Conservation (phyloP, 306 rosid species). For the Casuarina glauca region DNA sequence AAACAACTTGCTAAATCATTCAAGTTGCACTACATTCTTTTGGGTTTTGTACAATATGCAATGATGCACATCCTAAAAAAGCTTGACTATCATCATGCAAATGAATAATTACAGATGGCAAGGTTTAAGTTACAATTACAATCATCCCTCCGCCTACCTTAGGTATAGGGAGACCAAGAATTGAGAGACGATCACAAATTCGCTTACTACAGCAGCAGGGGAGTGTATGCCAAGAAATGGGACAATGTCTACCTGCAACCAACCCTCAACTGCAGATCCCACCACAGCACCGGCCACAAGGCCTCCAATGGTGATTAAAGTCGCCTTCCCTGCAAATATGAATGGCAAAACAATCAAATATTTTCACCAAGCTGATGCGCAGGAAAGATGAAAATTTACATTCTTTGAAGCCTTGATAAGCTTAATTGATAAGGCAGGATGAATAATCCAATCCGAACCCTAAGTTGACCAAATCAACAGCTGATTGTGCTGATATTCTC, state of each 20-base stretch:
- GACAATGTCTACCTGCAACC: constrained; percentile 95
- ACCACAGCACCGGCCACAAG: constrained; percentile 89
- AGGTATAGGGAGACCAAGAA: constrained; percentile 88
- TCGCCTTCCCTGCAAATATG: constrained; percentile 84
- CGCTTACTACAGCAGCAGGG: constrained; percentile 92
- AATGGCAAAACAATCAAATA: constrained; percentile 9
- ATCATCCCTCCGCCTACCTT: constrained; percentile 51
- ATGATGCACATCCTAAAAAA: constrained; percentile 57
- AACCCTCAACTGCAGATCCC: constrained; percentile 89
- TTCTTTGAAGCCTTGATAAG: neutral
- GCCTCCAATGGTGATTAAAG: constrained; percentile 85
- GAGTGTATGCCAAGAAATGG: constrained; percentile 93
- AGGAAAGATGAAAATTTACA: neutral
- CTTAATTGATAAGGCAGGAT: neutral
- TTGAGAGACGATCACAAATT: constrained; percentile 82
- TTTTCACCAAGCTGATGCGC: neutral
- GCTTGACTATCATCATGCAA: constrained; percentile 54
- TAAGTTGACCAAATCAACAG: neutral
- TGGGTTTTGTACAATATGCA: constrained; percentile 59
- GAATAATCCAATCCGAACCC: neutral
- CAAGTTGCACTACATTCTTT: constrained; percentile 41
- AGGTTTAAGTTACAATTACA: constrained; percentile 38
- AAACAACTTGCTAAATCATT: constrained; percentile 7
- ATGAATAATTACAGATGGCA: constrained; percentile 78
- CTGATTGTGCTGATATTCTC: neutral